Base-by-base conservation (phyloP, 2,329 filamentous ascomycete genomes). In the Sclerotiophoma versabilis region DNA sequence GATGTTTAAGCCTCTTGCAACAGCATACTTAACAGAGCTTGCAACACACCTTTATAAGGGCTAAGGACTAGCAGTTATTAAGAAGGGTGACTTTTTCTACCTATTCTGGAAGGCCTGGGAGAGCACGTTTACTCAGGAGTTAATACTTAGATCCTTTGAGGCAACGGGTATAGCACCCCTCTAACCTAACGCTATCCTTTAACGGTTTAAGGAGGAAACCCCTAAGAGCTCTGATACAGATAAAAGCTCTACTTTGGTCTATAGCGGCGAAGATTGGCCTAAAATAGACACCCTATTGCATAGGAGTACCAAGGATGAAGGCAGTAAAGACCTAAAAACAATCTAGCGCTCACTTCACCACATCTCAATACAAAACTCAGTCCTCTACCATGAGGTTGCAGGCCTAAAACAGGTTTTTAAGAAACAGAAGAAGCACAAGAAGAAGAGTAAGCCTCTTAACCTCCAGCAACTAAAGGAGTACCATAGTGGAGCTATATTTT, bases 371-470 rank as follows among this genome's bases (percentile, higher is more conserved):
- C 3, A 39, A 9, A 15, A 14, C n/a, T 15, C 2, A 10, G 20
- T 42, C 26, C 38, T 42, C 26, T 54, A 23, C 20, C 52, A 42
- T 41, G 44, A 32, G 54, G 38, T 6, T 22, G 5, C 2, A 4
- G 7, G 9, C 17, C 26, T 22, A 20, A 20, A 25, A 38, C 17
- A 15, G 22, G n/a, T 15, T 41, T 19, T 38, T 2, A 38, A 23
- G 20, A 25, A 38, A 2, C 5, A 38, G 22, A 38, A 23, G 22
- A 15, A 25, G 36, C 22, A 23, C 12, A 38, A 23, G n/a, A 38
- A 38, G 12, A 22, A 23, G 22, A 23, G 14, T 10, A 38, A 38
- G 19, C 20, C 36, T n/a, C 14, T 38, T 2, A 11, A 22, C n/a
- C n/a, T 38, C 2, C 10, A 38, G 20, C 10, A 10, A 8, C 10